Base-by-base conservation (phyloP, 2,329 filamentous ascomycete genomes). In the Cladophialophora carrionii region DNA sequence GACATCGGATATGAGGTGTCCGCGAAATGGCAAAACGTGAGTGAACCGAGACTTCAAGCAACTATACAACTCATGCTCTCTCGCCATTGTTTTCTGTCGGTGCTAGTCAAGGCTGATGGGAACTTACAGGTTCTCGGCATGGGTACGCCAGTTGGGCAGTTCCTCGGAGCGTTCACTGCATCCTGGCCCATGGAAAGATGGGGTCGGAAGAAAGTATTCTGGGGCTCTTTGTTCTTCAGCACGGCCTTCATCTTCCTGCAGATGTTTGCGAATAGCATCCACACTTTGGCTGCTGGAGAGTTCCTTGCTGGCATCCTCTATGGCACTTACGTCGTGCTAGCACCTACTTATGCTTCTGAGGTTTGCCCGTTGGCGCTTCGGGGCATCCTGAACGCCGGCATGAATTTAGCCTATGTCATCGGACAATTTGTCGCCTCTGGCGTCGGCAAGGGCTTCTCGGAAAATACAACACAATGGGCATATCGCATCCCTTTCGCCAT, bases 111-210 rank as follows among this genome's bases (percentile, higher is more conserved):
- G 34, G 14, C 34, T 41, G 17, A 41, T 14, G 14, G 34, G 34
- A 17, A 41, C 14, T 5, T 2, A 17, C 34, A 41, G 34, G 34
- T 79, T 0, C 71, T 88, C 3, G 80, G 79, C 3, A 85, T 85
- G 61, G 85, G 84, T 26, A 83, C 83, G 57, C 80, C 83, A 61
- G 82, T 84, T 20, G 88, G 88, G 43, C 85, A 88, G 72, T 85
- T 91, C 60, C 81, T 90, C 60, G 88, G 88, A n/a, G 80, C 90
- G 43, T 77, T 88, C 69, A 79, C 89, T 73, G 89, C 88, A 72
- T 88, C 88, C 43, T 86, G 81, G 75, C 76, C 88, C 52, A 86
- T 87, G 20, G 87, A 90, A 24, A 81, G 83, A 31, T 86, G 87
- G 71, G 86, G 86, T 20, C 88, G 88, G 73, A 81, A 86, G 20